These are phyloP conservation scores for Mycena polygramma DNA, from an alignment of 768 basidiomycete species.

Conservation along the genomic window DNA sequence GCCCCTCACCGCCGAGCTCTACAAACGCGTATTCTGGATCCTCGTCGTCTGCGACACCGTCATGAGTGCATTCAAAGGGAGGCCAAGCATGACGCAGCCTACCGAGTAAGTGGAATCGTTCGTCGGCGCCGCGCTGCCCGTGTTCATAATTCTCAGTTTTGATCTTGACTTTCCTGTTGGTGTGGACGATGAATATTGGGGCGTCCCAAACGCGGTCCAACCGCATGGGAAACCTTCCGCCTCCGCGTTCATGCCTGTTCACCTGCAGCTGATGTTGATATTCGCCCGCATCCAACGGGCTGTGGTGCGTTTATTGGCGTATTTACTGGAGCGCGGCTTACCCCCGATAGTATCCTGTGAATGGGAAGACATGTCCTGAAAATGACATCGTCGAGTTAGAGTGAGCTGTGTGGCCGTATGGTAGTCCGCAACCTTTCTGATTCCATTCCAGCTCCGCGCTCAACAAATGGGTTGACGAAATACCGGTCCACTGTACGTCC, in stretches of 20 bases:
- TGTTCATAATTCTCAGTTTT: constrained; percentile 54
- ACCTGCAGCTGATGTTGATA: constrained; percentile 8
- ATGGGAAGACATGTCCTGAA: not conserved
- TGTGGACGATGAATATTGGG: constrained; percentile 30
- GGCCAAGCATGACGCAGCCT: constrained; percentile 74
- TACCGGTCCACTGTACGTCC: not conserved
- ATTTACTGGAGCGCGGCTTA: no score
- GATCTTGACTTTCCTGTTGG: constrained; percentile 76
- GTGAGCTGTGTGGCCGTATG: not conserved
- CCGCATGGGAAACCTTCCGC: not conserved
- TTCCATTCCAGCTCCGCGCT: not conserved
- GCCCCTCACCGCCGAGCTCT: constrained; percentile 68
- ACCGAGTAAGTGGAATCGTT: constrained; percentile 65
- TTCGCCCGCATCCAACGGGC: constrained; percentile 9
- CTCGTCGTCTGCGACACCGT: constrained; percentile 48
- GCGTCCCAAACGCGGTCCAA: not conserved
- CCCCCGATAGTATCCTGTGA: not conserved
- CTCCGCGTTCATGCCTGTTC: not conserved
- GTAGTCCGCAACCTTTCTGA: not conserved
- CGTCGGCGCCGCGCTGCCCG: not conserved
- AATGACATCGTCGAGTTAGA: constrained; percentile 13
- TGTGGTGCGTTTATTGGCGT: constrained; percentile 36
- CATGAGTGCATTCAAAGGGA: constrained; percentile 65
- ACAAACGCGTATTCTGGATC: constrained; percentile 69
- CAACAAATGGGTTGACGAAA: not conserved